These are phyloP conservation scores for Barnettozyma botsteinii DNA, from an alignment of 805 yeast species.

Conservation along the genomic window DNA sequence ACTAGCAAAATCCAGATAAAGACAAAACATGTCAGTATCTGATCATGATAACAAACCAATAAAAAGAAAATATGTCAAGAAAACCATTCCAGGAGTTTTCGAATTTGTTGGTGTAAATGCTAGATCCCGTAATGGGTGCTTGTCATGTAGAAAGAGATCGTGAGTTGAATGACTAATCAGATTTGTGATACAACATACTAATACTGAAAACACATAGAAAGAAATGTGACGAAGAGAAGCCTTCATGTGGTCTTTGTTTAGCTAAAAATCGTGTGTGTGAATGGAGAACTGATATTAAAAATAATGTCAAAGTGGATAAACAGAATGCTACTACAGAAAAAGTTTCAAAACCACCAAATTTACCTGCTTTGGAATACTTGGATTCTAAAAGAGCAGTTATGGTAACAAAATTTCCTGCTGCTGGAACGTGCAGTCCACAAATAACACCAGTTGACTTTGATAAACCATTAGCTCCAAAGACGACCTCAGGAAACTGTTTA, in stretches of 20 bases:
- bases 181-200: not conserved
- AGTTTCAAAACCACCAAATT: not conserved
- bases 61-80: conserved; percentile 4
- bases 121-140: conserved; percentile 6
- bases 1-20: no score
- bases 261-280: conserved; percentile 1
- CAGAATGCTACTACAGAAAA: not conserved
- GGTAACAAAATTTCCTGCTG: conserved; percentile 5
- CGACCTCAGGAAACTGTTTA: not conserved
- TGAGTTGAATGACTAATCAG: not conserved
- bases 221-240: conserved; percentile 3
- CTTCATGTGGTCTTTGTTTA: conserved; percentile 3
- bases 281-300: not conserved
- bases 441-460: conserved; percentile 1
- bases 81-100: conserved; percentile 2
- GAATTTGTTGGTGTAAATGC: conserved; percentile 5
- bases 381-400: not conserved
- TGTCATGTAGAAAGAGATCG: conserved; percentile 5
- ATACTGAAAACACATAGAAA: not conserved
- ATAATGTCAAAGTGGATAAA: not conserved
- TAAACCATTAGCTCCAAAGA: not conserved
- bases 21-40: not conserved
- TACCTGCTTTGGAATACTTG: not conserved
- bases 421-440: conserved; percentile 4
- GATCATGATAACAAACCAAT: not conserved